Evolutionary conservation across 345 rosid species (phyloP).

Genomic region (Citrus unshiu): DNA sequence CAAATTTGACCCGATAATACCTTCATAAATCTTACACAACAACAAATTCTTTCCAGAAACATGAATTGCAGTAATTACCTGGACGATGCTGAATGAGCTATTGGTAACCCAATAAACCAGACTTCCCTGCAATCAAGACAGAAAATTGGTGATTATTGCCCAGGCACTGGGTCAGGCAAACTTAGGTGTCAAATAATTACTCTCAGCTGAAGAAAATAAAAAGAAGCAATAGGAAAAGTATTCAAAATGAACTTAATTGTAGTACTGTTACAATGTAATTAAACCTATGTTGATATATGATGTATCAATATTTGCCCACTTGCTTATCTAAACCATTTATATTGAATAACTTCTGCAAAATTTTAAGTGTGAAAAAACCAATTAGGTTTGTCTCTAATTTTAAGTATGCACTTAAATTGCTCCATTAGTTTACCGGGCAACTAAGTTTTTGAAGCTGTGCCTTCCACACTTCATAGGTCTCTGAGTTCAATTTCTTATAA

Average conservation of each 20-base stretch:
- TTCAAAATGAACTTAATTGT: neutral
- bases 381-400: neutral
- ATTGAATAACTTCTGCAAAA: neutral
- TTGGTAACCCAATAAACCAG: conserved; percentile 89
- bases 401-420: neutral
- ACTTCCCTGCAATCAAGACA: conserved; percentile 62
- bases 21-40: neutral
- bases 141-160: conserved; percentile 14
- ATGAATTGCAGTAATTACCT: conserved; percentile 43
- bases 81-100: conserved; percentile 61
- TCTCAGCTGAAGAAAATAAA: neutral
- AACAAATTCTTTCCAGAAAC: neutral
- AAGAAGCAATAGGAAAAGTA: neutral
- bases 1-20: neutral
- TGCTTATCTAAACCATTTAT: neutral
- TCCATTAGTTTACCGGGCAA: neutral
- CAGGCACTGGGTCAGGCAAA: neutral
- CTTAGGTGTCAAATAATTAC: neutral
- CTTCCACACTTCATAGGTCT: neutral
- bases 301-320: neutral
- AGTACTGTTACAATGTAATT: neutral
- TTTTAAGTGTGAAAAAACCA: neutral
- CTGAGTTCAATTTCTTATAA: neutral
- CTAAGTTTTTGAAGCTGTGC: neutral
- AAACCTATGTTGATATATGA: neutral